Base-by-base conservation (phyloP, 805 yeast genomes). In the Kluyveromyces nonfermentans region DNA sequence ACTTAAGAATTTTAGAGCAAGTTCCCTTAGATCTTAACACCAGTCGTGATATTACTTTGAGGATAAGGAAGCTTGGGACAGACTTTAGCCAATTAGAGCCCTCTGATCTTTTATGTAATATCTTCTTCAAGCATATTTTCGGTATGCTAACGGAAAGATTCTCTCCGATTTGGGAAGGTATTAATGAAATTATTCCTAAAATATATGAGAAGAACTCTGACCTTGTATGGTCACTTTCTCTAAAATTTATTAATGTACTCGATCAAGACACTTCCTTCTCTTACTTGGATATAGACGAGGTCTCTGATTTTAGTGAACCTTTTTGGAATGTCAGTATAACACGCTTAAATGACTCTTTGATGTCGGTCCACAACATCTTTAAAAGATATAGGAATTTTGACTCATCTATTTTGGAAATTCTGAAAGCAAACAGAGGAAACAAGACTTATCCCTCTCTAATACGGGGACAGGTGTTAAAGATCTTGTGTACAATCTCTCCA, bases 111-210 rank as follows among this genome's bases (percentile, higher is more conserved):
- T 41, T 51, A 2, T 55, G 47, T 39, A 47, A 47, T 42, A 63
- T 50, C 35, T 69, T 75, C 28, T 67, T 74, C 33, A 70, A 68
- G 18, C 78, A 72, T 52, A 43, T 78, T 33, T 73, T 83, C 51
- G 97, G 97, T 30, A 71, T 84, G 47, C 63, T 89, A 35, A 70
- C 86, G 4, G 79, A 80, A 30, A 75, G 77, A 46, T 87, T 90
- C 52, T 83, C 86, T 44, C 97, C 97, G 1, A 72, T 83, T 12
- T 88, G 96, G 95, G 73, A 76, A 16, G 87, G 83, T 5, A 83
- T 84, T 1, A 65, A 71, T 43, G 90, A 82, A 47, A 72, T 74
- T 4, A 55, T 85, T 4, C 75, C 80, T 1, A 55, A 61, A 3
- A 60, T 82, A 8, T 62, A 69, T 12, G 65, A 58, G 15, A 70